Percentiles rank a stretch among this genome's conserved stretches.
Conservation (phyloP, 2,329 filamentous ascomycete species). For the Trichoderma sp. region DNA sequence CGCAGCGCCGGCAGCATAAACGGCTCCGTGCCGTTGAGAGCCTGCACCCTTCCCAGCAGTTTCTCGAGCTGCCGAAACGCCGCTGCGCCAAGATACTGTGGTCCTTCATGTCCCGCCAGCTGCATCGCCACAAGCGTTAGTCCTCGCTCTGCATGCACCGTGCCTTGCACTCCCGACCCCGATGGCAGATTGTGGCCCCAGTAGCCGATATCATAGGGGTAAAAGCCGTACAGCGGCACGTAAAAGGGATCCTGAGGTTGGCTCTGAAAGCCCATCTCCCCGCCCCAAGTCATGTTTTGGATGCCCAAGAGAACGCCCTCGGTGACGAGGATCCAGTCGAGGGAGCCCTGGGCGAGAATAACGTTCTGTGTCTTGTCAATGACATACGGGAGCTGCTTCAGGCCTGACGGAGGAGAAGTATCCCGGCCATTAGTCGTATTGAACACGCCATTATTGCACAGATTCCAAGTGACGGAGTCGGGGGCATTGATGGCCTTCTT, state of each 20-base stretch:
- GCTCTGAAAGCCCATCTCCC: slow-evolving; percentile 67
- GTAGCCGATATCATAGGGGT: slow-evolving; percentile 38
- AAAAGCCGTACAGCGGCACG: slow-evolving; percentile 53
- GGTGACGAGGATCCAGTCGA: slow-evolving; percentile 68
- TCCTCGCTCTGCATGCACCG: slow-evolving; percentile 71
- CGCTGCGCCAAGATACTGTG: slow-evolving; percentile 68
- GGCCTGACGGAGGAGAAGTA: slow-evolving; percentile 48
- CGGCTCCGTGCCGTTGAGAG: slow-evolving; percentile 47
- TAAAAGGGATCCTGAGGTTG: slow-evolving; percentile 65
- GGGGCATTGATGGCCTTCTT: slow-evolving; percentile 70
- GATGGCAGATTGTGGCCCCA: slow-evolving; percentile 47
- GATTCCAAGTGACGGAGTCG: slow-evolving; percentile 32
- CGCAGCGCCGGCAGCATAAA: slow-evolving; percentile 39
- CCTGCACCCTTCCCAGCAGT: slow-evolving; percentile 68
- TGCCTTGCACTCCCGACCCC: slow-evolving; percentile 69
- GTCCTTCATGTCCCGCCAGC: slow-evolving; percentile 67
- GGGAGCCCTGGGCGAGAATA: slow-evolving; percentile 70
- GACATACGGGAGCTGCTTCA: slow-evolving; percentile 65
- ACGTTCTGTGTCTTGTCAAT: slow-evolving; percentile 74
- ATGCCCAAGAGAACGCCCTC: slow-evolving; percentile 72
- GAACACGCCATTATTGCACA: slow-evolving; percentile 29
- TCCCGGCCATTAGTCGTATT: slow-evolving; percentile 40
- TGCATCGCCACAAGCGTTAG: slow-evolving; percentile 70
- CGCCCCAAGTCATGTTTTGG: slow-evolving; percentile 82
- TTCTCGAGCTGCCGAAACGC: slow-evolving; percentile 75